Conservation (phyloP, 495 filamentous ascomycete species). For the Lepraria neglecta region DNA sequence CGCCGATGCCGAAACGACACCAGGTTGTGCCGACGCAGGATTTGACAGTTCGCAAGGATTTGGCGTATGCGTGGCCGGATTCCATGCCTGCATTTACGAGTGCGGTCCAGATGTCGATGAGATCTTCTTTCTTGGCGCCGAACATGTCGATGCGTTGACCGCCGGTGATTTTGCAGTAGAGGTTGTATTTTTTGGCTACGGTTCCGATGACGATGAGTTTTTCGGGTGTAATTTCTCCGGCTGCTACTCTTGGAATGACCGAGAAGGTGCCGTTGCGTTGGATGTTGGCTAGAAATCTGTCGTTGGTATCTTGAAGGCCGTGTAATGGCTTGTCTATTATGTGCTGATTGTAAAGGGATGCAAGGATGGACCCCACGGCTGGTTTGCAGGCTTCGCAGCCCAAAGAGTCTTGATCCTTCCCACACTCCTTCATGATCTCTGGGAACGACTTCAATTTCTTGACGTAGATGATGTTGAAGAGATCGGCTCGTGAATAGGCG, state of each 20-base stretch:
- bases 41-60: slow-evolving; percentile 86
- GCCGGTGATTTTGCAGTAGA: slow-evolving; percentile 95
- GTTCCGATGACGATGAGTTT: slow-evolving; percentile 83
- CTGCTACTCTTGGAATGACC: slow-evolving; percentile 79
- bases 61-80: slow-evolving; percentile 90
- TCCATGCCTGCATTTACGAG: slow-evolving; percentile 91
- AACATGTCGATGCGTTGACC: slow-evolving; percentile 96
- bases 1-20: slow-evolving; percentile 89
- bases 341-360: slow-evolving; percentile 79
- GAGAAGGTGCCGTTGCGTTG: slow-evolving; percentile 92
- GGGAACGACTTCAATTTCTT: slow-evolving; percentile 69
- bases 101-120: slow-evolving; percentile 80
- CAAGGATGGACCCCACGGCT: slow-evolving; percentile 74
- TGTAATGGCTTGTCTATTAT: slow-evolving; percentile 69
- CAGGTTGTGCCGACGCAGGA: slow-evolving; percentile 90
- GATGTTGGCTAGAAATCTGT: slow-evolving; percentile 88
- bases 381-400: slow-evolving; percentile 94
- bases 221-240: slow-evolving; percentile 86
- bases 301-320: slow-evolving; percentile 91
- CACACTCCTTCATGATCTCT: slow-evolving; percentile 78
- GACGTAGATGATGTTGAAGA: slow-evolving; percentile 84
- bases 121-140: slow-evolving; percentile 85
- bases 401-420: slow-evolving; percentile 65
- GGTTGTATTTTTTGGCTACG: slow-evolving; percentile 79
- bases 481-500: slow-evolving; percentile 75